These are phyloP conservation scores for Nakazawaea molendinolei DNA, from an alignment of 805 yeast species.

Conservation along the genomic window DNA sequence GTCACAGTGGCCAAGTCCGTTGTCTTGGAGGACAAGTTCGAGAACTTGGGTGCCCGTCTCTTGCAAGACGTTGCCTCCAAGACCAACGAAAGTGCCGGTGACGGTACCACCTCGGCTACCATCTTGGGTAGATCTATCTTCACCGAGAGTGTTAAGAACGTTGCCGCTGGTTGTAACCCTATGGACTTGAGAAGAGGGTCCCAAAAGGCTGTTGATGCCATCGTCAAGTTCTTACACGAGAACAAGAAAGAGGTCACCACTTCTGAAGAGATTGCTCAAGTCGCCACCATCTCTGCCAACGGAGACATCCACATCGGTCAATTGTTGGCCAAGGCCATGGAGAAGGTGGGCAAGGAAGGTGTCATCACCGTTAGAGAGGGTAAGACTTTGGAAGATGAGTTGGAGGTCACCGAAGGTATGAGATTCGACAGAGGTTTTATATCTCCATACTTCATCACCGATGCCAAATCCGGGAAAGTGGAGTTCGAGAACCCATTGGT, in stretches of 20 bases:
- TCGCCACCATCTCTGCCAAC: conserved; percentile 95
- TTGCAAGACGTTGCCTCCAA: conserved; percentile 95
- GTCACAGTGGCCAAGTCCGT: conserved; percentile 92
- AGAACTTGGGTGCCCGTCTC: conserved; percentile 92
- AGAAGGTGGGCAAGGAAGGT: conserved; percentile 98
- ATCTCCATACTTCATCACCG: conserved; percentile 94
- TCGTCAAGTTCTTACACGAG: conserved; percentile 72
- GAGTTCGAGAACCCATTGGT: conserved; percentile 92
- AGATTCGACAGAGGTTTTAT: conserved; percentile 96
- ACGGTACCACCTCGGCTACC: conserved; percentile 97
- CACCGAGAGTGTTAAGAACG: conserved; percentile 92
- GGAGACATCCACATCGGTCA: conserved; percentile 92
- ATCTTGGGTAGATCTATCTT: conserved; percentile 93
- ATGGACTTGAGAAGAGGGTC: conserved; percentile 97
- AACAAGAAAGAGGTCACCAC: conserved; percentile 93
- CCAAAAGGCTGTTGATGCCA: conserved; percentile 93
- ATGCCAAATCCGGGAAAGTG: conserved; percentile 86
- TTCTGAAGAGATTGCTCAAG: conserved; percentile 93
- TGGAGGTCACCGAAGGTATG: conserved; percentile 98
- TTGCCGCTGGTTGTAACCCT: conserved; percentile 98
- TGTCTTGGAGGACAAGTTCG: conserved; percentile 80
- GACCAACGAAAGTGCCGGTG: conserved; percentile 97
- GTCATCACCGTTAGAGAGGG: conserved; percentile 97
- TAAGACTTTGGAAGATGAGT: conserved; percentile 91
- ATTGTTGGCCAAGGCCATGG: conserved; percentile 92